Conservation (phyloP, 306 rosid species). For the Arachis stenosperma region DNA sequence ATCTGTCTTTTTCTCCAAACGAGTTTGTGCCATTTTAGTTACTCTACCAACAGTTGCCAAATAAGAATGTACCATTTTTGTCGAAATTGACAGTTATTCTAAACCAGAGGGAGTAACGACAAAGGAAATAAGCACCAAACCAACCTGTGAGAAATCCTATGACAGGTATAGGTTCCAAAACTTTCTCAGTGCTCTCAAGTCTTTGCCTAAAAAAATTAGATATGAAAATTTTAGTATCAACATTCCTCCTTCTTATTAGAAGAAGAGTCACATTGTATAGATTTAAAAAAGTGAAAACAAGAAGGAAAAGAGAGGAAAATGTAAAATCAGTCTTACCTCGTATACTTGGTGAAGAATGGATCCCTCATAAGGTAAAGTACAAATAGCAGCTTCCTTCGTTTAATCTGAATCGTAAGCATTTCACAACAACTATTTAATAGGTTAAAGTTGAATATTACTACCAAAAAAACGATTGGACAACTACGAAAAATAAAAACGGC, state of each 20-base stretch:
- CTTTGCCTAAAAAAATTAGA: constrained; percentile 57
- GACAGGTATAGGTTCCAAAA: constrained; percentile 71
- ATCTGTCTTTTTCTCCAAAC: too few species aligned
- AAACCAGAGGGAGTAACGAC: background rate
- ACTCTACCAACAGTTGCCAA: too few species aligned
- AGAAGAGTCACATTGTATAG: constrained; percentile 1
- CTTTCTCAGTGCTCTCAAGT: constrained; percentile 71
- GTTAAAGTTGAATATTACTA: constrained; percentile 6
- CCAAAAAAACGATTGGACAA: background rate
- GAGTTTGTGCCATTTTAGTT: too few species aligned
- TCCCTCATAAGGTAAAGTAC: constrained; percentile 94
- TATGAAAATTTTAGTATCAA: background rate
- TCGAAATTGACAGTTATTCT: too few species aligned
- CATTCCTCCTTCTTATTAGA: constrained; percentile 4
- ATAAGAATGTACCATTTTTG: too few species aligned
- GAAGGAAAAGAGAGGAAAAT: background rate
- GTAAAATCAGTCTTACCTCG: constrained; percentile 55
- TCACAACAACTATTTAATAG: constrained; percentile 31
- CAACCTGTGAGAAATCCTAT: constrained; percentile 86
- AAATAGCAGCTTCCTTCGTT: constrained; percentile 74
- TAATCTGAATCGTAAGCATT: constrained; percentile 58
- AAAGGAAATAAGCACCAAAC: constrained; percentile 31
- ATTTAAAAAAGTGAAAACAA: constrained; percentile 11
- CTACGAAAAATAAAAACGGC: background rate
- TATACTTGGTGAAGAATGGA: constrained; percentile 88